Percentiles rank a stretch among this genome's conserved stretches.
phyloP scores from a whole-genome alignment of 441 rosid species.

The Populus tomentosa region DNA sequence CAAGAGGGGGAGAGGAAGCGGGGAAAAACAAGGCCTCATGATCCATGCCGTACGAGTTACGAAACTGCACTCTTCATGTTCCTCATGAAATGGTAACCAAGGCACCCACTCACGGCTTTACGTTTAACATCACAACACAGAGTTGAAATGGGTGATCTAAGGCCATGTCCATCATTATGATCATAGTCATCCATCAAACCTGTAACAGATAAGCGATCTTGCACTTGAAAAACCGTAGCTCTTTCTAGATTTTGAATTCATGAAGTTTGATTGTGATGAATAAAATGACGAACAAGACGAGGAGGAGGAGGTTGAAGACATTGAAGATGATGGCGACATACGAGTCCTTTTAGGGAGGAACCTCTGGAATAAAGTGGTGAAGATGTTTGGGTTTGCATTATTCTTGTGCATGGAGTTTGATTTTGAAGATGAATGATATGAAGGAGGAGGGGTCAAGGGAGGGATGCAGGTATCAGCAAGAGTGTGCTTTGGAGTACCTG shows the following conservation, averaged over 20 bases:
- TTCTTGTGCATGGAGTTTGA: slow-evolving; percentile 26
- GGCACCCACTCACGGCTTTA: slow-evolving; percentile 5
- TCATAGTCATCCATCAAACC: neutral
- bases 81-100: slow-evolving; percentile 32
- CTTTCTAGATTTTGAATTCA: neutral
- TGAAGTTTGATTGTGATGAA: neutral
- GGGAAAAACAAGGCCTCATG: neutral
- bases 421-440: slow-evolving; percentile 27
- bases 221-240: neutral
- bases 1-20: too few species aligned
- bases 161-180: neutral
- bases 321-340: slow-evolving; percentile 2
- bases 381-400: slow-evolving; percentile 4
- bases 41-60: slow-evolving; percentile 32
- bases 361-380: slow-evolving; percentile 1
- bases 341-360: neutral
- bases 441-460: slow-evolving; percentile 74
- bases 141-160: neutral
- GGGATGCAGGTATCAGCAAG: slow-evolving; percentile 27
- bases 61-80: slow-evolving; percentile 40
- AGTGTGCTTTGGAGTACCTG: slow-evolving; percentile 68
- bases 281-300: neutral
- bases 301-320: neutral
- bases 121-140: neutral
- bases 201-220: neutral